These are phyloP conservation scores for Rosa multiflora DNA, from an alignment of 306 rosid genomes.

Conservation along the genomic window DNA sequence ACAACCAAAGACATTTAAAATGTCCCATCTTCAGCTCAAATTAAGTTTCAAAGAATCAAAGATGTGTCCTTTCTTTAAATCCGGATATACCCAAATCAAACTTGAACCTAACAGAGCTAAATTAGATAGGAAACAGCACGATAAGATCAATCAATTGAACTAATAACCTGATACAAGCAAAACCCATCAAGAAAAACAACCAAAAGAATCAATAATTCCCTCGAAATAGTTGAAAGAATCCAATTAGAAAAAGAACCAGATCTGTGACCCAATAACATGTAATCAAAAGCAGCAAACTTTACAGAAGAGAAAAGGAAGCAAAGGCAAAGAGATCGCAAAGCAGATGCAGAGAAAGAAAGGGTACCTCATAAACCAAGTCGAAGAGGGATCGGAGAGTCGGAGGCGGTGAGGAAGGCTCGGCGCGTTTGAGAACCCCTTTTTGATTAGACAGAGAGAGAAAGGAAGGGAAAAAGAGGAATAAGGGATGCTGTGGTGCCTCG, in stretches of 20 bases:
- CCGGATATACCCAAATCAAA: constrained; percentile 3
- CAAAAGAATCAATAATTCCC: background rate
- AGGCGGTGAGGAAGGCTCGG: constrained; percentile 52
- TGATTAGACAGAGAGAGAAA: constrained; percentile 2
- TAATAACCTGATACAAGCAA: background rate
- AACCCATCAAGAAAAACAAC: constrained; percentile 7
- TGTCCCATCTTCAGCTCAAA: background rate
- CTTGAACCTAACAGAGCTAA: background rate
- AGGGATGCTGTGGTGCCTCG: background rate
- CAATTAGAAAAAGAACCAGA: constrained; percentile 20
- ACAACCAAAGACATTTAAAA: background rate
- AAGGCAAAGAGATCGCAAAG: background rate
- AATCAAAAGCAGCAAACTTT: background rate
- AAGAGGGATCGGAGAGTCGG: constrained; percentile 54
- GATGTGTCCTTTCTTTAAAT: background rate
- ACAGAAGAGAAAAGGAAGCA: background rate
- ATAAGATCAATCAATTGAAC: constrained; percentile 7
- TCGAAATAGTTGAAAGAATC: background rate
- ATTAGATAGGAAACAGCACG: background rate
- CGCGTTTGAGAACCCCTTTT: constrained; percentile 20
- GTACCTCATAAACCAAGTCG: constrained; percentile 99
- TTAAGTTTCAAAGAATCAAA: background rate
- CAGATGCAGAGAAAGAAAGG: background rate
- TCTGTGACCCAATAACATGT: constrained; percentile 15
- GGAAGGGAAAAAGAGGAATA: background rate